Evolutionary conservation across 2,329 filamentous ascomycete genomes (phyloP).

Genomic region (Zymoseptoria brevis): DNA sequence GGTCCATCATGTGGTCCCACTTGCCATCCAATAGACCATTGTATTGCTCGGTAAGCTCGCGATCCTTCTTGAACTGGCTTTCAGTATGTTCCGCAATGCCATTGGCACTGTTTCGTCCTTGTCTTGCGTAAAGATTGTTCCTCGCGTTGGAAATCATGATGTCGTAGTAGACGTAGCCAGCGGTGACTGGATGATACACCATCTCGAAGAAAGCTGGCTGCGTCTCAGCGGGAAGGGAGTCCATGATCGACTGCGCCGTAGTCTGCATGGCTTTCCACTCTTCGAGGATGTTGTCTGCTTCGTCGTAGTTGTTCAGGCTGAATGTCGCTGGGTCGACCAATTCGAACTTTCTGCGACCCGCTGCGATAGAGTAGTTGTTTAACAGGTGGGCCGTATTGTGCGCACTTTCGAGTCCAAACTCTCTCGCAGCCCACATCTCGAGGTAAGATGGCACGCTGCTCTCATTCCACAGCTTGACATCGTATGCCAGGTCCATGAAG

Average conservation of each 20-base stretch:
- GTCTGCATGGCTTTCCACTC: constrained; percentile 48
- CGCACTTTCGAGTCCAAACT: constrained; percentile 47
- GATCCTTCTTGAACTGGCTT: constrained; percentile 49
- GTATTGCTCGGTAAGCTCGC: constrained; percentile 49
- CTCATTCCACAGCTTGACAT: constrained; percentile 50
- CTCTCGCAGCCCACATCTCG: constrained; percentile 48
- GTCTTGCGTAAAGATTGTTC: constrained; percentile 49
- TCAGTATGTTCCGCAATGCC: constrained; percentile 46
- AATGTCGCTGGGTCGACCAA: constrained; percentile 52
- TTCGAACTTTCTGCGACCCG: constrained; percentile 55
- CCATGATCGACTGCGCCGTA: constrained; percentile 50
- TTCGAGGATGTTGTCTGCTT: constrained; percentile 51
- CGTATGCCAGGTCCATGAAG: constrained; percentile 61
- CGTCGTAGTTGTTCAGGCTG: constrained; percentile 56
- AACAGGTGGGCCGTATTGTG: constrained; percentile 45
- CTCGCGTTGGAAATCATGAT: constrained; percentile 44
- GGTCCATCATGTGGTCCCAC: constrained; percentile 42
- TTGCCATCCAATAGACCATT: constrained; percentile 53
- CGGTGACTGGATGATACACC: constrained; percentile 53
- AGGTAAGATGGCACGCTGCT: constrained; percentile 52
- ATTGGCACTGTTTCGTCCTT: constrained; percentile 52
- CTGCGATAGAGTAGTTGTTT: constrained; percentile 49
- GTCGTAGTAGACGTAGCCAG: constrained; percentile 49
- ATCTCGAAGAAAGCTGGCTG: constrained; percentile 57
- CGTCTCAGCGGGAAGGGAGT: constrained; percentile 42